Conservation (phyloP, 441 rosid species). For the Erysimum cheiri region DNA sequence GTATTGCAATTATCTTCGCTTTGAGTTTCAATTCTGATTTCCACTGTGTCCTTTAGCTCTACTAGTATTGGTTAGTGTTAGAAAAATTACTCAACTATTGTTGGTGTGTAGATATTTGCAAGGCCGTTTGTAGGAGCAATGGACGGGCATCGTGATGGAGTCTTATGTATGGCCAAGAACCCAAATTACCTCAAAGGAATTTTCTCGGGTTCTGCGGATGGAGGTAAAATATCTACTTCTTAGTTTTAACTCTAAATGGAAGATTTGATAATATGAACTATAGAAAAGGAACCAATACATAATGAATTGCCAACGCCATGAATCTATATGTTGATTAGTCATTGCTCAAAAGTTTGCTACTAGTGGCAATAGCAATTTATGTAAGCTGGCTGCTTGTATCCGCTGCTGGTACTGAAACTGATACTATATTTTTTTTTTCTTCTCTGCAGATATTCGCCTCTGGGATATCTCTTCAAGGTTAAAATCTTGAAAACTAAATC, state of each 20-base stretch:
- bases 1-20: slow-evolving; percentile 41
- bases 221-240: slow-evolving; percentile 55
- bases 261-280: not conserved
- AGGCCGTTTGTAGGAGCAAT: slow-evolving; percentile 93
- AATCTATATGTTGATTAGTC: slow-evolving; percentile 1
- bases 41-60: not conserved
- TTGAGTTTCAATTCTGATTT: not conserved
- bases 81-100: not conserved
- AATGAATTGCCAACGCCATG: not conserved
- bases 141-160: slow-evolving; percentile 91
- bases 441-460: slow-evolving; percentile 83
- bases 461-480: slow-evolving; percentile 96
- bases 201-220: slow-evolving; percentile 96
- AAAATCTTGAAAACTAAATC: slow-evolving; percentile 6
- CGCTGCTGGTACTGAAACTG: not conserved
- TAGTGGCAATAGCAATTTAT: not conserved
- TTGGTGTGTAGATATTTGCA: slow-evolving; percentile 71
- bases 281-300: not conserved
- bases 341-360: not conserved
- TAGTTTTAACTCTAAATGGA: not conserved
- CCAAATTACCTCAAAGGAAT: slow-evolving; percentile 85
- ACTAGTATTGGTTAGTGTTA: not conserved
- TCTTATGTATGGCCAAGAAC: slow-evolving; percentile 96
- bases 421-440: not conserved
- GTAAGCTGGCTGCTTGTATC: not conserved